Conservation (phyloP, 2,329 filamentous ascomycete genomes). For the Aspergillus sp. region DNA sequence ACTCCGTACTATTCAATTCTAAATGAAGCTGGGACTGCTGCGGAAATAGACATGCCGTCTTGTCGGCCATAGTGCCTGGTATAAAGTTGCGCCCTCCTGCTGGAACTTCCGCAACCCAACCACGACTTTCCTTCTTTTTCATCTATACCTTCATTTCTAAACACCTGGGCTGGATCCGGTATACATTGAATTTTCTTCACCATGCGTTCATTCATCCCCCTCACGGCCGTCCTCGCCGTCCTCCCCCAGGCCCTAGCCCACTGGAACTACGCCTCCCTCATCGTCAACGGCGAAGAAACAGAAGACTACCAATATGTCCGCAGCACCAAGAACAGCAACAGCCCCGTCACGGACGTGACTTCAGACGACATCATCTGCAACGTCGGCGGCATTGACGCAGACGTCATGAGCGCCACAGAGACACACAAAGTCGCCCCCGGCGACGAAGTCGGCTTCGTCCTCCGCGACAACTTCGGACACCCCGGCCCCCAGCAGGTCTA, state of each 20-base stretch:
- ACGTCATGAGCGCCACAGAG: neutral
- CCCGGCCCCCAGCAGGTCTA: conserved; percentile 3
- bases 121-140: too few species aligned
- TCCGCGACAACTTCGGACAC: conserved; percentile 5
- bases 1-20: too few species aligned
- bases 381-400: too few species aligned
- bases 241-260: neutral
- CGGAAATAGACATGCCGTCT: too few species aligned
- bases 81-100: too few species aligned
- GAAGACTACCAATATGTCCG: conserved; percentile 8
- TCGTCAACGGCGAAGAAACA: conserved; percentile 8
- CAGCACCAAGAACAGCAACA: conserved; percentile 10
- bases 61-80: too few species aligned
- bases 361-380: neutral
- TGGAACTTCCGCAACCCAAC: too few species aligned
- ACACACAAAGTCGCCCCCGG: conserved; percentile 1
- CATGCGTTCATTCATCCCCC: too few species aligned
- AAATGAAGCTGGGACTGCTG: too few species aligned
- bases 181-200: too few species aligned
- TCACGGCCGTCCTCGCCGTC: neutral
- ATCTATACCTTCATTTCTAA: too few species aligned
- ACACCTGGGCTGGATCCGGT: too few species aligned
- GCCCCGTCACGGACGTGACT: conserved; percentile 1
- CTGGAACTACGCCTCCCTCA: conserved; percentile 8
- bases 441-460: conserved; percentile 5